Base-by-base conservation (phyloP, 208 protist genomes). In the Acanthamoeba royreba region DNA sequence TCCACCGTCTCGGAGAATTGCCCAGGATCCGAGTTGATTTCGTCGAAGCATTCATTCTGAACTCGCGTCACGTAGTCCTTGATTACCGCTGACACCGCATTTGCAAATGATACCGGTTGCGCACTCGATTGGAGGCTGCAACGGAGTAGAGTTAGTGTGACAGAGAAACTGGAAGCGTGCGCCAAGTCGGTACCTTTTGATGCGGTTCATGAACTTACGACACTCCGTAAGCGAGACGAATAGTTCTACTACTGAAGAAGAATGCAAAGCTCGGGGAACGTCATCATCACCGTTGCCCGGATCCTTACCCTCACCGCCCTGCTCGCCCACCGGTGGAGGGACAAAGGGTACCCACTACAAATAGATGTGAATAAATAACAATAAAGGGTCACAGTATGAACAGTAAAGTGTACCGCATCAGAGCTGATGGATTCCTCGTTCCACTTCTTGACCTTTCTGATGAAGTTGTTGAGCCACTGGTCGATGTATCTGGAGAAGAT, bases 401-500 rank as follows among this genome's bases (percentile, higher is more conserved):
- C 19, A 17, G 8, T n/a, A 28, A 25, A 8, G 28, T 13, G 13
- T 90, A 90, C 83, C 33, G 45, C 35, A 40, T 90, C 83, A 8
- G 83, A 69, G 17, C 38, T 33, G 52, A 90, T 90, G 22, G 83
- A 90, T 33, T 90, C 83, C 35, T 90, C 52, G 42, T 90, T 90
- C 83, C 83, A 90, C 52, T 90, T 90, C 52, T 69, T 61, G 35
- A 66, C 45, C 55, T 90, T 90, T 33, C 66, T 90, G 83, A 35
- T 35, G 35, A 90, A 90, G 83, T 90, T 90, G 25, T 22, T 40
- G 38, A 90, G 52, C 83, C 83, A 90, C 35, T 90, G 83, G 9
- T 90, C 83, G 46, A 90, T 90, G 52, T 49, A 90, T 31, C 66
- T 90, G 22, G 38, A 49, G 55, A 90, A 90, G 35, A 90, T 90